These are phyloP conservation scores for Spergularia bocconei DNA, from an alignment of 148 eudicot species.

Conservation along the genomic window DNA sequence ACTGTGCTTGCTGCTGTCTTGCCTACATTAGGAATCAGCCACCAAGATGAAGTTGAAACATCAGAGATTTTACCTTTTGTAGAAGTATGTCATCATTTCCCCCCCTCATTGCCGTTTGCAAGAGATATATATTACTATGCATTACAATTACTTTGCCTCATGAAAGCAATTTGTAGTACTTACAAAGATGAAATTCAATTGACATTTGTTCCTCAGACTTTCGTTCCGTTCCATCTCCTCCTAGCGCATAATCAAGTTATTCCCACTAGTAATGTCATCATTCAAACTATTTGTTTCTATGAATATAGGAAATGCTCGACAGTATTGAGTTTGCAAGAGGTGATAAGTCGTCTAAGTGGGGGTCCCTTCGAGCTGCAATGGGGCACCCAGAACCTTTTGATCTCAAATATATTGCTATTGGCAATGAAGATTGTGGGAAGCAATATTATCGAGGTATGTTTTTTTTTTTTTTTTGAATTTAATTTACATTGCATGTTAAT, in stretches of 20 bases:
- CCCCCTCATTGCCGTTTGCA: not conserved
- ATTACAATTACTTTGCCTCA: not conserved
- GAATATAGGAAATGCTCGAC: slow-evolving; percentile 67
- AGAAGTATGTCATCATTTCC: slow-evolving; percentile 46
- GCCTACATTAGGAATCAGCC: slow-evolving; percentile 38
- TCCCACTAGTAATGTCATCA: not conserved
- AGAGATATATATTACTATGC: not conserved
- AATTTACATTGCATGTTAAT: not conserved
- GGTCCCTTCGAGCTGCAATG: slow-evolving; percentile 68
- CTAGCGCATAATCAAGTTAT: not conserved
- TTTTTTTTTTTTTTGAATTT: not conserved
- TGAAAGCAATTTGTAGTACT: no score
- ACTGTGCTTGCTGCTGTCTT: slow-evolving; percentile 8
- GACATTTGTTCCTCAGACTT: not conserved
- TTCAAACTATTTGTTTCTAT: slow-evolving; percentile 5
- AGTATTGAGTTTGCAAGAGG: slow-evolving; percentile 85
- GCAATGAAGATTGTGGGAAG: slow-evolving; percentile 81
- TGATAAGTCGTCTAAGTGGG: slow-evolving; percentile 62
- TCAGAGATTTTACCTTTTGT: slow-evolving; percentile 54
- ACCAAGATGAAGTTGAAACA: slow-evolving; percentile 58
- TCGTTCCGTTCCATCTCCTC: slow-evolving; percentile 8
- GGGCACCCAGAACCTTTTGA: slow-evolving; percentile 84
- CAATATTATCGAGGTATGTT: slow-evolving; percentile 62
- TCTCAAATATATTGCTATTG: slow-evolving; percentile 76
- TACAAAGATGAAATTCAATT: not conserved